Percentiles rank a stretch among this genome's conserved stretches.
phyloP scores from a whole-genome alignment of 208 protist species.

The Angomonas ambiguus region DNA sequence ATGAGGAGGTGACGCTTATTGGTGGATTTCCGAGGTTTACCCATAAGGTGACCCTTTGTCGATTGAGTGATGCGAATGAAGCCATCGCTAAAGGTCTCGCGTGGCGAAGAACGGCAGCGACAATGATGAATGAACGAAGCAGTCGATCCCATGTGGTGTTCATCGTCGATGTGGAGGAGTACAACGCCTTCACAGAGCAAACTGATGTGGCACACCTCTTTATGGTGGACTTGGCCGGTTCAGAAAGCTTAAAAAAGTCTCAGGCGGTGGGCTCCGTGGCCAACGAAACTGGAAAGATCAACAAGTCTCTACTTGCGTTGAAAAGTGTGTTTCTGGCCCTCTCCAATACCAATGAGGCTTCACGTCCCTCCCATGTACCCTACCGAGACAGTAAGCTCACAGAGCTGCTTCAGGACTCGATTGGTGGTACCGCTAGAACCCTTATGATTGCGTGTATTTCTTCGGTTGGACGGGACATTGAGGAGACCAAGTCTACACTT shows the following conservation, averaged over 20 bases:
- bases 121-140: constrained; percentile 95
- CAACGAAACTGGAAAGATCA: constrained; percentile 91
- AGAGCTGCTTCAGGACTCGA: constrained; percentile 92
- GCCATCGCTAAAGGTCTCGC: constrained; percentile 67
- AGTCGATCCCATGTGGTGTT: constrained; percentile 97
- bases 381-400: constrained; percentile 95
- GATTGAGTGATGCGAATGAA: constrained; percentile 65
- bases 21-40: constrained; percentile 76
- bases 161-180: constrained; percentile 88
- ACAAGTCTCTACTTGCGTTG: constrained; percentile 89
- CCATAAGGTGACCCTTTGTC: constrained; percentile 58
- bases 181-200: constrained; percentile 80
- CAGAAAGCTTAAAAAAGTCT: constrained; percentile 92
- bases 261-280: constrained; percentile 77
- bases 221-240: constrained; percentile 95
- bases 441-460: constrained; percentile 95
- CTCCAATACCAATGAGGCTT: constrained; percentile 76
- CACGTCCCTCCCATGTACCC: constrained; percentile 83
- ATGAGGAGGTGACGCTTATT: constrained; percentile 81
- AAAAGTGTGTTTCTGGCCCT: constrained; percentile 92
- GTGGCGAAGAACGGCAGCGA: constrained; percentile 87
- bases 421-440: constrained; percentile 90
- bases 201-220: constrained; percentile 92
- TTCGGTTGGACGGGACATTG: constrained; percentile 91
- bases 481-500: constrained; percentile 95